Evolutionary conservation across 176 grass and related monocot genomes (phyloP), one percentile per base, ranked within the genome.

Genomic region (Eleusine indica): DNA sequence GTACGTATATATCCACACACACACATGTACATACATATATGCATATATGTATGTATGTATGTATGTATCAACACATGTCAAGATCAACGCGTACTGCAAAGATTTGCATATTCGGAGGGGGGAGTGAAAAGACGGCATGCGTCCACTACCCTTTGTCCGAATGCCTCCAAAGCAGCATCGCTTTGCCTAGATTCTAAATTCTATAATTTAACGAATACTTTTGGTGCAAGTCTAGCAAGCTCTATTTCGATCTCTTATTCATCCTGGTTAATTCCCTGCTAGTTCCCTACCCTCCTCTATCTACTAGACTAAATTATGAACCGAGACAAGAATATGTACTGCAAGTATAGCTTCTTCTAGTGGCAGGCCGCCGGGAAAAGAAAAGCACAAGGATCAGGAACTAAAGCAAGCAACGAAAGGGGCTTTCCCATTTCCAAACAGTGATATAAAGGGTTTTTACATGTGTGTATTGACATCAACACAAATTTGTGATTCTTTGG

Each of bases 171-270:
- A 86, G 88, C 58, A 1, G 16, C 68, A 15, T 73, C 83, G 28
- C 83, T 90, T 86, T 86, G 47, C 57, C 52, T 82, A 76, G 86
- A 84, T 91, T 85, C 77, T 88, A 88, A 66, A 88, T 75, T 78
- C 79, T 39, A 51, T 2, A 71, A 75, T 66, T 71, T 75, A 66
- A 66, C 25, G 73, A 89, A 81, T 84, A 82, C 52, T 42, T 87
- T 57, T 60, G 42, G 66, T 82, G 46, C 65, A 64, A 58, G 69
- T 54, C 78, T 76, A 80, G 21, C 53, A 46, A 65, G 7, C 41
- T 41, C 73, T 39, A 58, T 41, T 66, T 51, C 54, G n/a, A 82
- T 80, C 22, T 81, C 12, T 25, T 69, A 58, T 51, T 78, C 82
- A 68, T 42, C 58, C 16, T 71, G 13, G 18, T 68, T 78, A 78